Evolutionary conservation across 1,284 basidiomycete genomes (phyloP), one percentile per base, ranked within the genome.

Genomic region (Cronartium quercuum): DNA sequence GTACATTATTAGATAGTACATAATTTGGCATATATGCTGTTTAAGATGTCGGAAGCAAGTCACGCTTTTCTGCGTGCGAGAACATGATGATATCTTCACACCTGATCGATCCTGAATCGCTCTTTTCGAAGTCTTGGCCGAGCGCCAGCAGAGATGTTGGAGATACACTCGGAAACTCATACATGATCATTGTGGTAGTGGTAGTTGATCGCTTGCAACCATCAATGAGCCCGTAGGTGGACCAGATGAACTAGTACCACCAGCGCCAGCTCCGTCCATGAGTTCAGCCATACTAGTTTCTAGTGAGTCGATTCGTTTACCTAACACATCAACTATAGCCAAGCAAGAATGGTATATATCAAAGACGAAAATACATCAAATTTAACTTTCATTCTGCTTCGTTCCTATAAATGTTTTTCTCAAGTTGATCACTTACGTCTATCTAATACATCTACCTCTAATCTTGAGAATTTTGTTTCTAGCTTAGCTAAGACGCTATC

Each of bases 401-500:
- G 57, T 34, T 68, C 18, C 40, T 4, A 38, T 44, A 44, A 44
- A 40, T 42, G 2, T 64, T 38, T 24, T 5, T 9, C 3, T 18
- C 42, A 57, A 15, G 44, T 38, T 15, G 41, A 7, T 13, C 9
- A 58, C 69, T 66, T n/a, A 73, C 69, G 38, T 58, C 69, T 65
- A 13, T 73, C 62, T 5, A 73, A 37, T 6, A 73, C 69, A 24
- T 73, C 69, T 13, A 51, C 3, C n/a, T 73, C 62, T 18, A 73
- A 57, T 38, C 61, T 24, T 55, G 41, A 35, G 47, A 73, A 73
- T 40, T 73, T 73, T 1, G 69, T 12, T 41, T 73, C 69, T 2
- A 73, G 69, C 24, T 73, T 73, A n/a, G 35, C 44, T 10, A 73
- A 61, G 12, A 73, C 69, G 35, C 41, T 47, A 55, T 73, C 69